Conservation (phyloP, 1,139 yeast genomes). For the Candida frijolesensis region DNA sequence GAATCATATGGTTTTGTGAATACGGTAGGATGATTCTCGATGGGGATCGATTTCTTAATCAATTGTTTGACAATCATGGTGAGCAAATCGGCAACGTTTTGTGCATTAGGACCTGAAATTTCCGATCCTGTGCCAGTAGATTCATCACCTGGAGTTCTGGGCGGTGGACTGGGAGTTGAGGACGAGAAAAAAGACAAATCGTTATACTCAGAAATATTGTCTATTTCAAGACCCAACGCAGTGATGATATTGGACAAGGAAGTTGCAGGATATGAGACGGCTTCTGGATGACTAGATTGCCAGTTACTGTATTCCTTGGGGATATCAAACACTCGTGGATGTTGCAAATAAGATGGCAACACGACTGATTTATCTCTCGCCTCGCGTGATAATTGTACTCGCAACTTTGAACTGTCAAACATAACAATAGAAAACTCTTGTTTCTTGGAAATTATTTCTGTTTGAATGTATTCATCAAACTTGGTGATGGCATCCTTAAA, state of each 20-base stretch:
- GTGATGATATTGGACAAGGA: constrained; percentile 56
- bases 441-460: constrained; percentile 41
- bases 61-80: constrained; percentile 52
- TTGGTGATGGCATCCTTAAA: constrained; percentile 62
- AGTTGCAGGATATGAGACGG: constrained; percentile 51
- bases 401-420: constrained; percentile 64
- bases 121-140: constrained; percentile 9
- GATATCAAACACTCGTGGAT: constrained; percentile 77
- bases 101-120: constrained; percentile 11
- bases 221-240: constrained; percentile 58
- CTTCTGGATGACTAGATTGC: constrained; percentile 66
- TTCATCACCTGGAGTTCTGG: constrained; percentile 3
- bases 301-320: constrained; percentile 72
- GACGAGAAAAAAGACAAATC: constrained; percentile 11
- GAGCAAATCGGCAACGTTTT: constrained; percentile 23
- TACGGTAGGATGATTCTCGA: constrained; percentile 55
- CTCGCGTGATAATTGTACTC: constrained; percentile 79
- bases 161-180: constrained; percentile 12
- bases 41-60: constrained; percentile 55
- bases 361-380: constrained; percentile 75
- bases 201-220: constrained; percentile 16
- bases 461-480: constrained; percentile 54
- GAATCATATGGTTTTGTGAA: constrained; percentile 76
- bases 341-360: constrained; percentile 74
- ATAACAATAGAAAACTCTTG: constrained; percentile 69